Base-by-base conservation (phyloP, 2,329 filamentous ascomycete genomes). In the Fonsecaea monophora region DNA sequence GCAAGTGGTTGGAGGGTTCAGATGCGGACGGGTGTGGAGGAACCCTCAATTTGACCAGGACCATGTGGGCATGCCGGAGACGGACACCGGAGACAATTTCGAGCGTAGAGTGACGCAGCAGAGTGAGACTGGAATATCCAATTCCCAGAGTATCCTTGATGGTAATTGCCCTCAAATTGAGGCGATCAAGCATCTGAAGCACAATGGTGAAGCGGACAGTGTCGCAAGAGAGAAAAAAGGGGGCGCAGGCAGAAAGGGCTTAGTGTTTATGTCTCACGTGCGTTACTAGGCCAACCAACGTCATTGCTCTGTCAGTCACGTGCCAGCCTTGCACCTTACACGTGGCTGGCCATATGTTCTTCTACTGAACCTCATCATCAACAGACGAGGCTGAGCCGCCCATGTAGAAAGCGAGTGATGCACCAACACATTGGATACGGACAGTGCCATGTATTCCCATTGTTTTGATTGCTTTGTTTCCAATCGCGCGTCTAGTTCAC, bases 171-270 rank as follows among this genome's bases (percentile, higher is more conserved):
- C 32, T 58, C 57, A 53, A 50, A 21, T 62, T 35, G 37, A 53
- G 40, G 34, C 53, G 57, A 60, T 40, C 53, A 50, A 53, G 56
- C 38, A 54, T 53, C 35, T 54, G 61, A 57, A 45, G 50, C 12
- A 25, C 15, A 12, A 65, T 68, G 60, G 53, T 68, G 66, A 68
- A 65, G 66, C 62, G 37, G 45, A 38, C 38, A 30, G 38, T 48
- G 66, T 63, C 53, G 48, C 61, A 64, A 38, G 48, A 48, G 18
- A 3, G 37, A 8, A 45, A 21, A 21, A 21, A 5, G 42, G 42
- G 21, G n/a, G 42, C 18, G n/a, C 42, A 48, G 18, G 6, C 21
- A 25, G 4, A 50, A 30, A 5, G 21, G 45, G 45, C n/a, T 30
- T 50, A 25, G 45, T 21, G 15, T 15, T 32, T 32, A 32, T 3